phyloP scores from a whole-genome alignment of 2,329 filamentous ascomycete species.

The Dryadomyces sulphureus region DNA sequence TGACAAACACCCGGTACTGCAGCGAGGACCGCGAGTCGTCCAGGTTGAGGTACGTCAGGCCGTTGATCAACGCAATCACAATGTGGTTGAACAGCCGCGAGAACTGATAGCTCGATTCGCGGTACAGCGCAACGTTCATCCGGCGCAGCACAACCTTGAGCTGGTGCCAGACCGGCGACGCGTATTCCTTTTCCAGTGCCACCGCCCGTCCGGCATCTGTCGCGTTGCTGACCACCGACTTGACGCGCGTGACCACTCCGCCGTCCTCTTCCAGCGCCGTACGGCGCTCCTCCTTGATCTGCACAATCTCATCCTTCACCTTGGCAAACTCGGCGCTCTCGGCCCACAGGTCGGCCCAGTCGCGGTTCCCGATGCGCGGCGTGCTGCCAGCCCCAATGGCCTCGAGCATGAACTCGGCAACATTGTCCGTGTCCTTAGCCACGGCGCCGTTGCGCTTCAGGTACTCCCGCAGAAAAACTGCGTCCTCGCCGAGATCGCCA shows the following conservation, averaged over 20 bases:
- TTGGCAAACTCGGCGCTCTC: conserved; percentile 55
- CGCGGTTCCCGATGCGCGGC: conserved; percentile 55
- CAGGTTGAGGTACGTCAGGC: conserved; percentile 65
- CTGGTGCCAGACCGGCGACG: conserved; percentile 67
- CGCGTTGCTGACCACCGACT: conserved; percentile 25
- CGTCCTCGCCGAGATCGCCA: conserved; percentile 67
- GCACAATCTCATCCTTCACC: conserved; percentile 50
- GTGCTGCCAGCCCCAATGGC: conserved; percentile 63
- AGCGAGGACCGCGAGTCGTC: conserved; percentile 61
- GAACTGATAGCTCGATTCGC: conserved; percentile 78
- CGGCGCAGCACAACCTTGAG: conserved; percentile 59
- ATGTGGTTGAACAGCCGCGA: conserved; percentile 77
- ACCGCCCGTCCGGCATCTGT: conserved; percentile 8
- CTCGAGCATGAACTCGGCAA: conserved; percentile 73
- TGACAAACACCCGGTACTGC: conserved; percentile 77
- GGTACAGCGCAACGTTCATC: conserved; percentile 68
- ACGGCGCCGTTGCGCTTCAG: conserved; percentile 45
- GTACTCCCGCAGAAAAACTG: conserved; percentile 51
- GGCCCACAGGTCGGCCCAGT: conserved; percentile 71
- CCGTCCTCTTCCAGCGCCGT: conserved; percentile 13
- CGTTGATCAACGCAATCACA: conserved; percentile 61
- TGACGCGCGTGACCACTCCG: conserved; percentile 1
- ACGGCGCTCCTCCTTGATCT: conserved; percentile 47
- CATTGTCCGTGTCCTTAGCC: conserved; percentile 38
- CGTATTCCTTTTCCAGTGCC: conserved; percentile 53